phyloP scores from a whole-genome alignment of 306 rosid species.

The Macrotyloma uniflorum region DNA sequence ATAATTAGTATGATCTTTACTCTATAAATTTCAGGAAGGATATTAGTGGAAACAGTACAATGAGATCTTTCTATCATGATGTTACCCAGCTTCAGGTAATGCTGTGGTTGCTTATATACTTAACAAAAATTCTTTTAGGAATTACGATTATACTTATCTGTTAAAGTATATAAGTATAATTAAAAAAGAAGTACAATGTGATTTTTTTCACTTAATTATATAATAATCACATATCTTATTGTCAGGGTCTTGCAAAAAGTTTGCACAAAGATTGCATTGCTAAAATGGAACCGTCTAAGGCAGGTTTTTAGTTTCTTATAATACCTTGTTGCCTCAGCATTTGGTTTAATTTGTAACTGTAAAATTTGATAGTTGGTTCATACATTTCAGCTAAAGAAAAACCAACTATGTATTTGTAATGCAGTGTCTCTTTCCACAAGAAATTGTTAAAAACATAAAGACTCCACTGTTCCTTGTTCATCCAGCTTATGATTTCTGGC shows the following conservation, averaged over 20 bases:
- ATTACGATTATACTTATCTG: background rate
- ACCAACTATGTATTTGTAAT: slow-evolving; percentile 33
- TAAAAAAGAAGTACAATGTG: background rate
- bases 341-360: slow-evolving; percentile 12
- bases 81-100: slow-evolving; percentile 86
- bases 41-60: slow-evolving; percentile 60
- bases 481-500: slow-evolving; percentile 96
- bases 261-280: slow-evolving; percentile 75
- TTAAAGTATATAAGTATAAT: slow-evolving; percentile 14
- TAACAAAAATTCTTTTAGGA: background rate
- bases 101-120: slow-evolving; percentile 32
- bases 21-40: slow-evolving; percentile 76
- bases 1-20: slow-evolving; percentile 21
- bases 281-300: slow-evolving; percentile 71
- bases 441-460: slow-evolving; percentile 60
- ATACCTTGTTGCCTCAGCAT: slow-evolving; percentile 14
- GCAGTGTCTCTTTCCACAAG: slow-evolving; percentile 90
- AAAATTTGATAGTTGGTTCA: slow-evolving; percentile 13
- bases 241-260: slow-evolving; percentile 73
- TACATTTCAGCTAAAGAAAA: slow-evolving; percentile 31
- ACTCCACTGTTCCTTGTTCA: slow-evolving; percentile 90
- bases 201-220: background rate
- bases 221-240: slow-evolving; percentile 31
- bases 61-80: slow-evolving; percentile 79
- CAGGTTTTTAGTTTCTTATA: slow-evolving; percentile 43